Evolutionary conservation across 2,329 filamentous ascomycete genomes (phyloP), one percentile per base, ranked within the genome.

Genomic region (Pyrenophora graminea): DNA sequence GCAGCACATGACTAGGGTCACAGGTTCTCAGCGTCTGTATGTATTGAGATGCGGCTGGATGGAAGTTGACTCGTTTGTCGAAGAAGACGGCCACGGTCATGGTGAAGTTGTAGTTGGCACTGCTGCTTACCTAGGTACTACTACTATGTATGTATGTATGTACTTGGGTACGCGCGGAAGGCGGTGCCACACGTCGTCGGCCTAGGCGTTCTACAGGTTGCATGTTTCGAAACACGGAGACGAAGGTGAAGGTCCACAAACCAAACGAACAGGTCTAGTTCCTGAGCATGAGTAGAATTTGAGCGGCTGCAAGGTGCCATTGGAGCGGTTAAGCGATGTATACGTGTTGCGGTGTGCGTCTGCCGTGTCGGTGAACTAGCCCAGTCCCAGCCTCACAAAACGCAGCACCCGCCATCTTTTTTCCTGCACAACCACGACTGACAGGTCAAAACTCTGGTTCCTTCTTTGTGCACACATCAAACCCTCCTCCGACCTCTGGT

Each of bases 311-410:
- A 32, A 27, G 15, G 30, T 23, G 15, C 30, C n/a, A 48, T 48
- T 52, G 49, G 49, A 18, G 39, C 42, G 39, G 39, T 19, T 55
- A 51, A 59, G 59, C 48, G 44, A 58, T 48, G 32, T 51, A 53
- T 55, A 45, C 57, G 55, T 63, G 54, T 59, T 62, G 62, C 62
- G 62, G 62, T 65, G 62, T 57, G 56, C 38, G 39, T 46, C 37
- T 33, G 19, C 19, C 48, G 51, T 64, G 61, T 60, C 56, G 56
- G 45, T 48, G 46, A 47, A 41, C 54, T 57, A 48, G 47, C 39
- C 47, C 27, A 30, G 25, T 53, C 51, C 58, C 58, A 63, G 60
- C 61, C 54, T 56, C 59, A 51, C 47, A 48, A 48, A 52, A 52
- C 42, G 34, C 41, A 52, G n/a, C 39, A 21, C 45, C 45, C 27